Base-by-base conservation (phyloP, 169 alveolate genomes). In the Plasmodium vivax region DNA sequence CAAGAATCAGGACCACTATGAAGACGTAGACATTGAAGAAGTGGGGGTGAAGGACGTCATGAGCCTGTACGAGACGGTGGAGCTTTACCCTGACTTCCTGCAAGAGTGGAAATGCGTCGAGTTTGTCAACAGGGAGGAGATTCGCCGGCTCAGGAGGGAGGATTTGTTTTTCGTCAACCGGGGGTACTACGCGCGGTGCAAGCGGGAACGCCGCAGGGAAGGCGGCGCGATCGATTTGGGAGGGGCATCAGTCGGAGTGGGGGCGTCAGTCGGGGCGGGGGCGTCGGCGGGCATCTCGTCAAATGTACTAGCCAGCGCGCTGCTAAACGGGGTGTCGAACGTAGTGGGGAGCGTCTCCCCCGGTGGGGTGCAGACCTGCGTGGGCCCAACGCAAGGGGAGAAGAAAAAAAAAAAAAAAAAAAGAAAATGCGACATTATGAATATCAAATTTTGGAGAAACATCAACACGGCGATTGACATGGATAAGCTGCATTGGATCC, bases 401-500 rank as follows among this genome's bases (percentile, higher is more conserved):
- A 41, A 81, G 62, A 27, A 82, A 2, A 16, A 58, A 41, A 62
- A 36, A 72, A 16, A 6, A 85, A 47, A n/a, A 73, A 62, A 27
- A 85, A n/a, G n/a, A 72, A 75, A 77, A 54, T 77, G 83, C 32
- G 93, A 87, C 38, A 58, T 75, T 2, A 12, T 87, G n/a, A 87
- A 87, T 79, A 87, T 87, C 14, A 87, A 87, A 77, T 87, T 75
- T 34, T 87, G 93, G 93, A 77, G 93, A 71, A 87, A 87, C 36
- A 87, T 87, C 19, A 87, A 87, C 72, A 87, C 93, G 9, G 93
- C 93, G 1, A 58, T 79, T 4, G 93, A 87, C 14, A 75, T 87
- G 85, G 27, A 75, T 32, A 87, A 87, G 81, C 58, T 87, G 47
- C 82, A 87, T 14, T 87, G 93, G 93, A 87, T 87, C 2, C 71